A percentile compares a stretch with the other conserved stretches of the same genome.
Conservation (phyloP, 2,329 filamentous ascomycete genomes). For the Sclerotinia subarctica region DNA sequence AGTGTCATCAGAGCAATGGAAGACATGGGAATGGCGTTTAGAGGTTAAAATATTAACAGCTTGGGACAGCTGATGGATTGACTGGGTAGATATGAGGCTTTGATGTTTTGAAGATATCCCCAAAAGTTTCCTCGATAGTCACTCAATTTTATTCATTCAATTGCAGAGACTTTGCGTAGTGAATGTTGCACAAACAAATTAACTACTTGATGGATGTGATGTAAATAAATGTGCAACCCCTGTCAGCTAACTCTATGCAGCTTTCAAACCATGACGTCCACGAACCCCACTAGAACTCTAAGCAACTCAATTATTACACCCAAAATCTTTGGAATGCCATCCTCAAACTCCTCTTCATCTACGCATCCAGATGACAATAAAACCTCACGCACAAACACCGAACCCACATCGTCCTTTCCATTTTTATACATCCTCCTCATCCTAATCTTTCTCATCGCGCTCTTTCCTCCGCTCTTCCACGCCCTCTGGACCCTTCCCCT, state of each 20-base stretch:
- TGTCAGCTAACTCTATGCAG: not conserved
- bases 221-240: not conserved
- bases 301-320: conserved; percentile 15
- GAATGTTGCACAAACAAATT: not conserved
- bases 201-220: not conserved
- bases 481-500: conserved; percentile 50
- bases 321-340: conserved; percentile 24
- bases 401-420: conserved; percentile 34
- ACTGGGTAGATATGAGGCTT: conserved; percentile 4
- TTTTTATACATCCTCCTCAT: conserved; percentile 43
- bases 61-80: conserved; percentile 22
- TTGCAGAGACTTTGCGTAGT: not conserved
- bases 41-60: conserved; percentile 23
- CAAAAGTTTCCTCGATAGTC: not conserved
- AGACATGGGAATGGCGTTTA: conserved; percentile 28
- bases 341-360: conserved; percentile 24
- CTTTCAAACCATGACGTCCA: conserved; percentile 15
- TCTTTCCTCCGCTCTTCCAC: conserved; percentile 55
- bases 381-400: conserved; percentile 23
- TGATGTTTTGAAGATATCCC: not conserved
- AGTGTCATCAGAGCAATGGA: not conserved
- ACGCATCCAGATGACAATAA: conserved; percentile 5
- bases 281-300: conserved; percentile 16
- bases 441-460: conserved; percentile 47
- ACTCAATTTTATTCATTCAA: not conserved